Percentiles rank a stretch among this genome's conserved stretches.
Conservation (phyloP, 805 yeast species). For the Nakazawaea ernobii region DNA sequence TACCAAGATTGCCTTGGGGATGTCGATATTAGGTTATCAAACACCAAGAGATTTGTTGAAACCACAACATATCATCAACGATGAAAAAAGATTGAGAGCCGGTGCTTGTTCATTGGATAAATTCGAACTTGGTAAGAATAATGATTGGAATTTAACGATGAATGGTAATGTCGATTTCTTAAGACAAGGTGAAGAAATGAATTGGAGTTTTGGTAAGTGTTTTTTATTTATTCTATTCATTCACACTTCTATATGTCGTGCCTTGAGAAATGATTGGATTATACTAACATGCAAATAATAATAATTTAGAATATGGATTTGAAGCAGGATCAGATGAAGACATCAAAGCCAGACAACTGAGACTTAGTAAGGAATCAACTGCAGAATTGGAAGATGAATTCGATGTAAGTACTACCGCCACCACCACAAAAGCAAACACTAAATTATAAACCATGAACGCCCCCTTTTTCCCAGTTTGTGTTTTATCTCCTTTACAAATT, state of each 20-base stretch:
- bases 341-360: constrained; percentile 47
- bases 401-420: constrained; percentile 9
- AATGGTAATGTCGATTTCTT: constrained; percentile 75
- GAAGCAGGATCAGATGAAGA: constrained; percentile 93
- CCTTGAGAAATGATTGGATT: no score
- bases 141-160: constrained; percentile 53
- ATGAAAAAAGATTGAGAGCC: constrained; percentile 45
- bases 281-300: constrained; percentile 11
- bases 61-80: constrained; percentile 34
- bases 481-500: no score
- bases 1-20: constrained; percentile 80
- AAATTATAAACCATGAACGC: neutral
- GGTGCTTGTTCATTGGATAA: constrained; percentile 84
- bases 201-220: constrained; percentile 71
- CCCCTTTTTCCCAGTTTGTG: neutral
- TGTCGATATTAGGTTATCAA: constrained; percentile 54
- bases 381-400: constrained; percentile 17
- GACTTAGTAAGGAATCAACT: constrained; percentile 14
- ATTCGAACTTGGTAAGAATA: constrained; percentile 30
- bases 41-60: constrained; percentile 49
- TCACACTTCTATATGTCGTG: neutral
- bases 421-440: neutral
- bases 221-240: neutral
- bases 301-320: constrained; percentile 31
- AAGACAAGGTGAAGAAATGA: constrained; percentile 82